Evolutionary conservation across 257 asterid species (phyloP).

Genomic region (Solanum bulbocastanum): DNA sequence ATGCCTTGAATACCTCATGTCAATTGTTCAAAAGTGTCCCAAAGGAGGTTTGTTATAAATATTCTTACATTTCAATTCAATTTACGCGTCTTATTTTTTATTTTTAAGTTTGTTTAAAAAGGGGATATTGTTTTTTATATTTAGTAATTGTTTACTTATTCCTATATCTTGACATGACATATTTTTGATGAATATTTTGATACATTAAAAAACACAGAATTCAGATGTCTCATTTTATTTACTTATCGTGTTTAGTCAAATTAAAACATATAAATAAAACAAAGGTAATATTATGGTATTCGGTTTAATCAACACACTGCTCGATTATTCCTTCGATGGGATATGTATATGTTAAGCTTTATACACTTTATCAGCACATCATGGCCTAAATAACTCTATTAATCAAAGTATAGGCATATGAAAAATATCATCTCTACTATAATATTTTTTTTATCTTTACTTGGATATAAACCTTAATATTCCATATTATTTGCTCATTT

Average conservation of each 20-base stretch:
- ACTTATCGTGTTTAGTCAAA: neutral
- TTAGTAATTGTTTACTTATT: too few relatives aligned
- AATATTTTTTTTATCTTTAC: neutral
- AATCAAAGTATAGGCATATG: neutral
- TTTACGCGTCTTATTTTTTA: neutral
- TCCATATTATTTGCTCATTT: neutral
- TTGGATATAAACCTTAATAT: neutral
- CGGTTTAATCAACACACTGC: neutral
- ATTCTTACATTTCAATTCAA: neutral
- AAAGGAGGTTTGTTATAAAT: slow-evolving; percentile 24
- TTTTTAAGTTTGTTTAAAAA: neutral
- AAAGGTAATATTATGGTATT: neutral
- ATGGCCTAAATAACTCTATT: neutral
- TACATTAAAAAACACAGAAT: neutral
- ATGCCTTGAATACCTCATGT: slow-evolving; percentile 19
- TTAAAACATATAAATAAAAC: too few relatives aligned
- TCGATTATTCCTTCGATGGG: neutral
- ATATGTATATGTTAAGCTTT: too few relatives aligned
- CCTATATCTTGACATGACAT: too few relatives aligned
- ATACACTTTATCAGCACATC: too few relatives aligned
- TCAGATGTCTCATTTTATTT: neutral
- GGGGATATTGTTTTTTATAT: neutral
- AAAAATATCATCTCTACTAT: neutral
- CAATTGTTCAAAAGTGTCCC: slow-evolving; percentile 28
- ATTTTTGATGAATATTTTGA: neutral